Conservation (phyloP, 768 basidiomycete genomes). For the Terana coerulea region DNA sequence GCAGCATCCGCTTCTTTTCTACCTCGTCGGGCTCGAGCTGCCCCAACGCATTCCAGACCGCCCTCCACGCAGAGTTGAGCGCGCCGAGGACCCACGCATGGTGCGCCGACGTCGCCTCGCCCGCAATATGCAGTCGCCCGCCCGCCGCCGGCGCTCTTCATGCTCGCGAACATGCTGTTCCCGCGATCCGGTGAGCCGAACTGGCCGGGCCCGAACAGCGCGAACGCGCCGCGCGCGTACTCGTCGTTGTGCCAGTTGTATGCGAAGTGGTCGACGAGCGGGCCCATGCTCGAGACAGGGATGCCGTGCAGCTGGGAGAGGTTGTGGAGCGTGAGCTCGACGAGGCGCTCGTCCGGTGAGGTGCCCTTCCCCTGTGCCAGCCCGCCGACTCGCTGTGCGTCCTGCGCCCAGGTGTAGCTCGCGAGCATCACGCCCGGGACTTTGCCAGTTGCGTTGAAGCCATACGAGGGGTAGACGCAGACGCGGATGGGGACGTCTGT, state of each 20-base stretch:
- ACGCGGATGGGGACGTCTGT: conserved; percentile 32
- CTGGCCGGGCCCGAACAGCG: conserved; percentile 33
- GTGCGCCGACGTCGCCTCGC: conserved; percentile 33
- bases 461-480: conserved; percentile 38
- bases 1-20: background rate
- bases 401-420: conserved; percentile 28
- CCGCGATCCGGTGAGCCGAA: conserved; percentile 20
- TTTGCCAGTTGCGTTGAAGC: conserved; percentile 14
- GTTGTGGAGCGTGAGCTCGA: conserved; percentile 26
- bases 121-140: conserved; percentile 33
- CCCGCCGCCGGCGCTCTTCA: conserved; percentile 19
- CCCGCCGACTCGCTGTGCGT: conserved; percentile 27
- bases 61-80: conserved; percentile 13
- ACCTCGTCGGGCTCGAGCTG: background rate
- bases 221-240: conserved; percentile 30
- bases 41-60: conserved; percentile 3
- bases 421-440: conserved; percentile 16
- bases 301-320: conserved; percentile 28
- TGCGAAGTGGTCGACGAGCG: conserved; percentile 20
- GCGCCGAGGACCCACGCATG: conserved; percentile 24
- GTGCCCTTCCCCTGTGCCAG: conserved; percentile 23
- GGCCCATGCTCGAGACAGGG: conserved; percentile 9
- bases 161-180: conserved; percentile 15
- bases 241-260: conserved; percentile 25
- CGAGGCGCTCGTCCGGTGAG: conserved; percentile 21